Percentiles rank a stretch among this genome's conserved stretches.
These are phyloP conservation scores for Aquilaria agallochum DNA, from an alignment of 441 rosid genomes.

Conservation along the genomic window DNA sequence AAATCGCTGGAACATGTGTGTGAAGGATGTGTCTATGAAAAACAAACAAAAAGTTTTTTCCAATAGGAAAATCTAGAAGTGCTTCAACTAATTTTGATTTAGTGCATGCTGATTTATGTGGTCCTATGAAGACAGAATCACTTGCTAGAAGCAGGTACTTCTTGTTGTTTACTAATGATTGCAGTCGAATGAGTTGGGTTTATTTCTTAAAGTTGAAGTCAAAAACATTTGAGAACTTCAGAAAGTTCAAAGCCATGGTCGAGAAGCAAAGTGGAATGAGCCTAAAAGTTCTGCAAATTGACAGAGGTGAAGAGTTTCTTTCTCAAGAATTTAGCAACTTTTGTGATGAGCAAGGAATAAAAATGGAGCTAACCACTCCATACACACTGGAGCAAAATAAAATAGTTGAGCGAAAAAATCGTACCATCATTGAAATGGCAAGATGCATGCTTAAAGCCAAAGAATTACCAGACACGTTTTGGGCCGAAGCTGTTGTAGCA, in stretches of 20 bases:
- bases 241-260: background rate
- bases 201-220: background rate
- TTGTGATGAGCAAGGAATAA: slow-evolving; percentile 4
- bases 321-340: background rate
- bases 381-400: slow-evolving; percentile 7
- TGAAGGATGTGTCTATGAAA: background rate
- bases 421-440: background rate
- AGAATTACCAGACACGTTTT: background rate
- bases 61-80: too few relatives aligned
- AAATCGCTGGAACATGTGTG: background rate
- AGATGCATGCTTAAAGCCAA: background rate
- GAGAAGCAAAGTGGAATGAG: background rate
- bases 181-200: slow-evolving; percentile 2
- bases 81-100: background rate
- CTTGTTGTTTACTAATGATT: background rate
- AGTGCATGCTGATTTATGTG: background rate
- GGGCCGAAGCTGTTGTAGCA: too few relatives aligned
- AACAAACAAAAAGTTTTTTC: slow-evolving; percentile 1
- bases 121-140: background rate
- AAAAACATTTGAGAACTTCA: background rate
- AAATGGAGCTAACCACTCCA: background rate
- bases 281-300: background rate
- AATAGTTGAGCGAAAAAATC: background rate
- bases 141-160: background rate
- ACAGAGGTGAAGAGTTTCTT: background rate